Conservation (phyloP, 208 protist species). For the Leishmania mexicana region DNA sequence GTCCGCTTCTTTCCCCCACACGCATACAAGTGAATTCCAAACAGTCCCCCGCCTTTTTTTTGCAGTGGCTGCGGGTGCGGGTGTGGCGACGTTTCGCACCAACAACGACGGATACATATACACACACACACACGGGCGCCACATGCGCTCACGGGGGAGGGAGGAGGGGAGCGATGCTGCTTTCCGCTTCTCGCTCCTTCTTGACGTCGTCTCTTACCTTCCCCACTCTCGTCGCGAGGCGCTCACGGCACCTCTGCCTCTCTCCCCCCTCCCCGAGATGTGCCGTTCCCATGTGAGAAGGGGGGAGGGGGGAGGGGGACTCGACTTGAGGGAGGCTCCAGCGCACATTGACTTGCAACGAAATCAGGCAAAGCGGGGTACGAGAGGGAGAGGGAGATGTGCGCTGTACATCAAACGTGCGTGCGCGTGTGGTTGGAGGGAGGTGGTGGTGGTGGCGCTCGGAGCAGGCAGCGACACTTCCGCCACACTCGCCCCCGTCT, state of each 20-base stretch:
- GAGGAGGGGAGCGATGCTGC: not conserved
- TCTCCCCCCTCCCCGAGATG: not conserved
- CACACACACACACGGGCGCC: not conserved
- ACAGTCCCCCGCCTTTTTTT: not conserved
- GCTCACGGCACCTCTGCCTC: not conserved
- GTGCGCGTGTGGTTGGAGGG: not conserved
- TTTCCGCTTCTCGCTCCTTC: not conserved
- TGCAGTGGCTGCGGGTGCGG: not conserved
- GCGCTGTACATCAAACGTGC: constrained; percentile 7
- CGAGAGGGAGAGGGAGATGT: not conserved
- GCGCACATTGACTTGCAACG: not conserved
- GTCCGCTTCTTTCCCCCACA: not conserved
- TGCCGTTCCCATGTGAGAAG: not conserved
- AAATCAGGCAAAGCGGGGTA: not conserved
- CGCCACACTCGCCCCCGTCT: not conserved
- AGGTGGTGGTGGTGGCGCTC: not conserved
- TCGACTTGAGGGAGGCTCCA: not conserved
- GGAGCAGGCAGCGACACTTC: not conserved
- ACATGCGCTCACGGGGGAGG: not conserved
- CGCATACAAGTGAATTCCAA: not conserved
- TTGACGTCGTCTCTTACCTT: not conserved
- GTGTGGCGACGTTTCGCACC: not conserved
- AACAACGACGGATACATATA: not conserved
- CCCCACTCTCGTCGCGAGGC: not conserved
- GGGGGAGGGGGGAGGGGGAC: not conserved